Base-by-base conservation (phyloP, 129 eudicot genomes). In the Dittrichia graveolens region DNA sequence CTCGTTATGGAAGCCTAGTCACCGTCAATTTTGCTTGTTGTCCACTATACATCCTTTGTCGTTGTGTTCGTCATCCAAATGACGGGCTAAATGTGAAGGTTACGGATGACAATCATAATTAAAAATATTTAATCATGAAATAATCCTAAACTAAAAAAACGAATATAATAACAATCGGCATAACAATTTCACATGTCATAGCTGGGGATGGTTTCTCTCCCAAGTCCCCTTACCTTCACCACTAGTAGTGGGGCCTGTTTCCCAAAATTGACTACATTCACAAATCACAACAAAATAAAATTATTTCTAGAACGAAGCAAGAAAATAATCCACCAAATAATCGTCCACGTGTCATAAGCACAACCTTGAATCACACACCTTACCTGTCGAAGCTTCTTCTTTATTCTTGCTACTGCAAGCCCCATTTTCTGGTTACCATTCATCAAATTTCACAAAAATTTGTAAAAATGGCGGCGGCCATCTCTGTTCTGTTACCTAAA, bases 401-500 rank as follows among this genome's bases (percentile, higher is more conserved):
- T 12, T 59, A 24, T 37, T 52, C 41, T 19, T 50, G 13, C 48
- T 41, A 16, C 5, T 12, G 8, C 13, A 12, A 60, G 47, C 7
- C 2, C 13, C 11, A 18, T 43, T 67, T 61, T 50, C 8, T 15
- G 49, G 47, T 52, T 40, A 8, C 37, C 50, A 24, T 8, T 16
- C 49, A 46, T 55, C 14, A 12, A 24, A 44, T 37, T 38, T 41
- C 53, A 38, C 6, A 38, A 58, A 61, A 65, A 19, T 12, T 18
- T 44, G 44, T 3, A 78, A 5, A 74, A 56, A 84, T 82, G 87
- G 83, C 75, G 42, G 86, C 87, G 70, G 82, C 87, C 70, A 60
- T 88, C 35, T 83, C 84, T 63, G 85, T 78, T 14, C 75, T 84
- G 35, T 81, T 71, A 38, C 79, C 83, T 56, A 88, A 88, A 80